Percentiles rank a stretch among this genome's conserved stretches.
Evolutionary conservation across 345 rosid species (phyloP).

Genomic region (Gossypium mustelinum): DNA sequence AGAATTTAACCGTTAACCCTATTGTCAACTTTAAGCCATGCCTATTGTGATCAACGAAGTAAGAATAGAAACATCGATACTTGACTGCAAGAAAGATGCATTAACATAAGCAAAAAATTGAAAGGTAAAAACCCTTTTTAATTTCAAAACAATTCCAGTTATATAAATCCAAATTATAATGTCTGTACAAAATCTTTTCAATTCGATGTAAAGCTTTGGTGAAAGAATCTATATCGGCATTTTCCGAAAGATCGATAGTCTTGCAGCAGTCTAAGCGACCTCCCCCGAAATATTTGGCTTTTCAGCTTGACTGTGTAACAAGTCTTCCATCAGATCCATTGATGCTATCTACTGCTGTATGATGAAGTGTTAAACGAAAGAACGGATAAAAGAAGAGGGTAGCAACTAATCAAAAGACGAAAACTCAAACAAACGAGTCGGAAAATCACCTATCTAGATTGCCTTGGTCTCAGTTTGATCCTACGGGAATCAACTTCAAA

Average conservation of each 20-base stretch:
- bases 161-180: constrained; percentile 3
- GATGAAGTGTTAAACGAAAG: background rate
- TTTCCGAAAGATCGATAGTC: background rate
- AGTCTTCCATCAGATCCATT: background rate
- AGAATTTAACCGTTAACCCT: no score
- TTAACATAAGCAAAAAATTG: background rate
- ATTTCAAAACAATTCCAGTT: background rate
- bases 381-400: background rate
- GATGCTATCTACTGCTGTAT: constrained; percentile 8
- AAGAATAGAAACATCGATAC: background rate
- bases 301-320: constrained; percentile 10
- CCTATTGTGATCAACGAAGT: background rate
- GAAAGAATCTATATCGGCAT: background rate
- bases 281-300: constrained; percentile 2
- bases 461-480: constrained; percentile 31
- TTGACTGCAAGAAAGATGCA: no score
- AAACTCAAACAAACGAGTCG: background rate
- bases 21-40: background rate
- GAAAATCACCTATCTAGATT: background rate
- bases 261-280: background rate
- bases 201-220: constrained; percentile 3
- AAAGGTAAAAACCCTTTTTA: background rate
- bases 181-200: constrained; percentile 4
- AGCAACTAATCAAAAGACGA: background rate
- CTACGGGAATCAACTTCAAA: constrained; percentile 67